phyloP scores from a whole-genome alignment of 2,329 filamentous ascomycete genomes.

The Iodosphaeria phyllophila region DNA sequence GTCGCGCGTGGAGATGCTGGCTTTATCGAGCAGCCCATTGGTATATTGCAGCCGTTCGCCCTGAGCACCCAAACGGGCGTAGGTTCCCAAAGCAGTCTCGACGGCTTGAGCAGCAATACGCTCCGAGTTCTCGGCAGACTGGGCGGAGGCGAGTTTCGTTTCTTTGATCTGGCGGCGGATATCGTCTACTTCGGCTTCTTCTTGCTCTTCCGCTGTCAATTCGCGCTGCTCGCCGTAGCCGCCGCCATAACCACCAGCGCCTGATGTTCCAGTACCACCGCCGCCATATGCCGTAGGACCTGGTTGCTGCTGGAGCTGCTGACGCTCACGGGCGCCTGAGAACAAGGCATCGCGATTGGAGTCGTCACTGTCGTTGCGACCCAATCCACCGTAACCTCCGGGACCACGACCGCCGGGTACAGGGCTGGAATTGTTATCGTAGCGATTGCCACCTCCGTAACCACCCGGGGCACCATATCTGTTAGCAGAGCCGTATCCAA shows the following conservation, averaged over 20 bases:
- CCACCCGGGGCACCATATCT: slow-evolving; percentile 18
- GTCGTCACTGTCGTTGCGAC: slow-evolving; percentile 26
- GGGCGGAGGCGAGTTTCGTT: slow-evolving; percentile 52
- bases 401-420: slow-evolving; percentile 21
- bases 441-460: slow-evolving; percentile 34
- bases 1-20: slow-evolving; percentile 54
- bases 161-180: slow-evolving; percentile 58
- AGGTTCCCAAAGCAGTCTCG: slow-evolving; percentile 51
- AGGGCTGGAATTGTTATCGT: slow-evolving; percentile 19
- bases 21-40: slow-evolving; percentile 66
- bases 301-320: slow-evolving; percentile 6
- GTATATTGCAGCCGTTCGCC: slow-evolving; percentile 68
- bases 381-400: slow-evolving; percentile 43
- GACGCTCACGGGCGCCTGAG: slow-evolving; percentile 12
- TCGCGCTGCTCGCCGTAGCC: slow-evolving; percentile 53
- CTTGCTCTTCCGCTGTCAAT: slow-evolving; percentile 64
- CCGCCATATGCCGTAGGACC: slow-evolving; percentile 4
- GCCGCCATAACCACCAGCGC: slow-evolving; percentile 14
- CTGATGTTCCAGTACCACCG: slow-evolving; percentile 5
- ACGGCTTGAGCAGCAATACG: slow-evolving; percentile 49
- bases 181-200: slow-evolving; percentile 50
- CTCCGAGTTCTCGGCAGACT: slow-evolving; percentile 44
- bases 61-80: slow-evolving; percentile 58
- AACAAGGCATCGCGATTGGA: slow-evolving; percentile 50
- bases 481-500: slow-evolving; percentile 12